Percentiles rank a stretch among this genome's conserved stretches.
Evolutionary conservation across 495 filamentous ascomycete genomes (phyloP).

Genomic region (Xylaria acuta): DNA sequence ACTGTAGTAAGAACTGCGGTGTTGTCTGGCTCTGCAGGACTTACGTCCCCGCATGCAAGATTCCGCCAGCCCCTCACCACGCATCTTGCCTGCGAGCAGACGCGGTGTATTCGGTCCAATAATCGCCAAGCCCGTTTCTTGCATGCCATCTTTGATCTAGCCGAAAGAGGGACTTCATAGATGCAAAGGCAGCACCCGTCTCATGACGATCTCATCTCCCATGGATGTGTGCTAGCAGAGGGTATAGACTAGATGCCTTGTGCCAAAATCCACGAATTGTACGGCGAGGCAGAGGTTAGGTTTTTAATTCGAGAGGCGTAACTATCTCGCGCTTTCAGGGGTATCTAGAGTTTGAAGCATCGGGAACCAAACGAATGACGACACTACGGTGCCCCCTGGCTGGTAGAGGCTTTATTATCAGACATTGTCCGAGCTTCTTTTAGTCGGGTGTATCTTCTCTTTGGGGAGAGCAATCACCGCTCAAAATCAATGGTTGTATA

Average conservation of each 20-base stretch:
- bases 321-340: neutral
- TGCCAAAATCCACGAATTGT: neutral
- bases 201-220: neutral
- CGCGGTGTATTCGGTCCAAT: slow-evolving; percentile 8
- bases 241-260: neutral
- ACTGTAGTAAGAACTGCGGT: neutral
- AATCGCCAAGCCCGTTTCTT: slow-evolving; percentile 27
- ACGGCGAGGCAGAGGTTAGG: neutral
- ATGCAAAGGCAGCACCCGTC: neutral
- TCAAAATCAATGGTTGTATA: neutral
- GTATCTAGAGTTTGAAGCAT: too few species aligned
- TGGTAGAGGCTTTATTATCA: neutral
- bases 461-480: neutral
- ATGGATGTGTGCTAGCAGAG: neutral
- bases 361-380: neutral
- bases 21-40: neutral
- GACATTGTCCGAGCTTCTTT: neutral
- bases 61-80: slow-evolving; percentile 38
- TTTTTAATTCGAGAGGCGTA: neutral
- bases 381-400: neutral
- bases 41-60: slow-evolving; percentile 39
- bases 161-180: neutral
- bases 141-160: slow-evolving; percentile 28
- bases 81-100: slow-evolving; percentile 30
- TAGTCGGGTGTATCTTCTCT: neutral